These are phyloP conservation scores for Xylaria sp. DNA, from an alignment of 2,329 filamentous ascomycete genomes.

Conservation along the genomic window DNA sequence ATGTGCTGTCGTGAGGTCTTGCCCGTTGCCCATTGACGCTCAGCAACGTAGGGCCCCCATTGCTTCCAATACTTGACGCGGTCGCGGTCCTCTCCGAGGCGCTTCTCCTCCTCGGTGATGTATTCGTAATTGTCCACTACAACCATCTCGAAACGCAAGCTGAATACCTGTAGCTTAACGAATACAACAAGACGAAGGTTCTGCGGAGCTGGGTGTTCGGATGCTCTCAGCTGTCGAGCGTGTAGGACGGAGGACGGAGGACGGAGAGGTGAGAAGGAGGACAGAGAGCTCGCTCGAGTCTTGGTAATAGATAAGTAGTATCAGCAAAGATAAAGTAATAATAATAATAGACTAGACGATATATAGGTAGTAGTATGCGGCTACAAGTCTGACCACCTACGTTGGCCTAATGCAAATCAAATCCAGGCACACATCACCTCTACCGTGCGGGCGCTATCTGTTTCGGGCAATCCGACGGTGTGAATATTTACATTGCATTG, in stretches of 20 bases:
- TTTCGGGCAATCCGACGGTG: constrained; percentile 43
- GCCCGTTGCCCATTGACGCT: constrained; percentile 96
- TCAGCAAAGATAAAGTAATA: not conserved
- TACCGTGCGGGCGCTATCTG: constrained; percentile 40
- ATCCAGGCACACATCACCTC: constrained; percentile 42
- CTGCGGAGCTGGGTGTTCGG: not conserved
- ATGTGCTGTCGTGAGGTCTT: constrained; percentile 49
- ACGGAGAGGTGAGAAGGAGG: not conserved
- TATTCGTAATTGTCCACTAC: constrained; percentile 89
- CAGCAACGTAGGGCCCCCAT: constrained; percentile 94
- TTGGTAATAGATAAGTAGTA: constrained; percentile 14
- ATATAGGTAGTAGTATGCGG: constrained; percentile 8
- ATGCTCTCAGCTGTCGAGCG: constrained; percentile 3
- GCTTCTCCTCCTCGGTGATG: constrained; percentile 88
- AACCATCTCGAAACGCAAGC: constrained; percentile 72
- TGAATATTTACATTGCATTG: constrained; percentile 9
- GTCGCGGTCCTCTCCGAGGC: constrained; percentile 85
- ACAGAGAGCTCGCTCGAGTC: constrained; percentile 11
- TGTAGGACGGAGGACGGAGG: too few species aligned
- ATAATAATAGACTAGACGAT: not conserved
- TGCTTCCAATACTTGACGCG: constrained; percentile 95
- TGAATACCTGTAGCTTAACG: not conserved
- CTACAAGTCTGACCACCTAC: constrained; percentile 6
- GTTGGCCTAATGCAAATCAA: constrained; percentile 39
- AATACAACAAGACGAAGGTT: constrained; percentile 11